Base-by-base conservation (phyloP, 2,329 filamentous ascomycete species). In the Pyrenophora teres region DNA sequence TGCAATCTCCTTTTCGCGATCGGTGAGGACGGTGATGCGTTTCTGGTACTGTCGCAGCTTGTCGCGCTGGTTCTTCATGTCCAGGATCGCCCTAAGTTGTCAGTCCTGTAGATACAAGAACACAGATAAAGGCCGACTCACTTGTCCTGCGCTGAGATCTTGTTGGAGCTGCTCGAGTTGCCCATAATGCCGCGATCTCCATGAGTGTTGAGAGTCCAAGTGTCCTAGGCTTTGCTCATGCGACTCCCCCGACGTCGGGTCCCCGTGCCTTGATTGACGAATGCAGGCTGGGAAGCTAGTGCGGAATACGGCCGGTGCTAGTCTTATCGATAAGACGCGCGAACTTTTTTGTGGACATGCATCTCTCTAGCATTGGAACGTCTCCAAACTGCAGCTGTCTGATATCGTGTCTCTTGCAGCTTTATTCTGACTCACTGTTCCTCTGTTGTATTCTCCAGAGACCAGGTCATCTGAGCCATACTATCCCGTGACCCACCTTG, bases 21-120 rank as follows among this genome's bases (percentile, higher is more conserved):
- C 84, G 6, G 93, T 97, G 32, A 99, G 85, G 44, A 90, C 81
- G 31, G 87, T 88, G 70, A 99, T 94, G 67, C 90, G 89, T 68
- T 89, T 88, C 76, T 97, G 93, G 79, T 97, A 97, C 74, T 96
- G 92, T 69, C 95, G 92, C 3, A 99, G 87, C 75, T 92, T 95
- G 81, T 99, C 94, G 74, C 94, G 92, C 79, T 97, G 93, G 76
- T 86, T 91, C 80, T 97, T 97, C 79, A 97, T 89, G 77, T 97
- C 92, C 69, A 97, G 88, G 76, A 97, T 97, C 54, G 93, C 93
- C 79, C 92, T 97, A 71, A 37, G 9, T 5, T 30, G 44, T 64
- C 36, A 64, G 58, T 39, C 37, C 15, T 18, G 39, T 10, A 10
- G 10, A 30, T 7, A 0, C 39, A 33, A 32, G n/a, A 37, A 19